Evolutionary conservation across 2,329 filamentous ascomycete species (phyloP), one percentile per base, ranked within the genome.

Genomic region (Fusarium nanum): DNA sequence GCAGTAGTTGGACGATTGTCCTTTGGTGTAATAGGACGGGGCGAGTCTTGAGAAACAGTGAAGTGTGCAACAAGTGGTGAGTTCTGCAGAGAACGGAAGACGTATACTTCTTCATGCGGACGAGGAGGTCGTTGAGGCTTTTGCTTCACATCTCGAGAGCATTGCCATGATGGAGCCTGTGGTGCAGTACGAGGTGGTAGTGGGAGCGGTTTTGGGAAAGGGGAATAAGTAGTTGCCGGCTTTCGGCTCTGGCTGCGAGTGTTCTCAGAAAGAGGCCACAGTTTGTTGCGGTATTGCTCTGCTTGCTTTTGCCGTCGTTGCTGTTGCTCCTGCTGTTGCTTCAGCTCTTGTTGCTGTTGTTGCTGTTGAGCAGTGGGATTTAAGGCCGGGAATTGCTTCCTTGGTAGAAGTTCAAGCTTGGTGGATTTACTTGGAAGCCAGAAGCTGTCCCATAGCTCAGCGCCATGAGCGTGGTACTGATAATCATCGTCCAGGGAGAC

Each of bases 371-470:
- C 75, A 11, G 76, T 75, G 14, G 78, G 72, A 10, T 78, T 74
- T 64, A 78, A 60, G 14, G 77, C 77, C 22, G 76, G 76, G 58
- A 77, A 77, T 23, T 79, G 77, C 64, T 77, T 78, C 48, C 62
- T 72, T 12, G 74, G 61, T 22, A 64, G 65, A 34, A 61, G 47
- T 23, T 70, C 68, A 42, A 44, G 20, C 2, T 50, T 41, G 14
- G 68, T 59, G 18, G 66, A 62, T 46, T 68, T 72, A 49, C 32
- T 64, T 11, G 57, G 72, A 41, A 73, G 71, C 85, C 84, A 86
- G 72, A 86, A 88, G 56, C 78, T 83, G 71, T 87, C 83, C 85
- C 85, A 88, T 4, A 86, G 74, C 70, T 85, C 81, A 27, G 80
- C 75, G 7, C 80, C 79, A 32, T 84, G 80, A 22, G 80, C 74